A percentile compares a stretch with the other conserved stretches of the same genome.
These are phyloP conservation scores for Naganishia randhawae DNA, from an alignment of 768 basidiomycete species.

Conservation along the genomic window DNA sequence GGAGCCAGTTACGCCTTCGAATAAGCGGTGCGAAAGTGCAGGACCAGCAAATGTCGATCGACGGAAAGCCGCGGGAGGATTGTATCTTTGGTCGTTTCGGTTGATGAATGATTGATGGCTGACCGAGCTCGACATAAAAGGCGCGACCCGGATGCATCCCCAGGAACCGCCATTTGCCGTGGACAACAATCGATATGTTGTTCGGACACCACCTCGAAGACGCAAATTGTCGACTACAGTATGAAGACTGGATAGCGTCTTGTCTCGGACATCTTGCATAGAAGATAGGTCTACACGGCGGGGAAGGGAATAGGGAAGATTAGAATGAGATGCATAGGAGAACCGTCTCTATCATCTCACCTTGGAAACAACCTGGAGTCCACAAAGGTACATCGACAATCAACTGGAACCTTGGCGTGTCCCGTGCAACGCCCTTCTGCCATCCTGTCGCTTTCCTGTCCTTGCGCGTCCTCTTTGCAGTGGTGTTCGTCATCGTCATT, in stretches of 20 bases:
- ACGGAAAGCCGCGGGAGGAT: not conserved
- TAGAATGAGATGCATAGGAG: not conserved
- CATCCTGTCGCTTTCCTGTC: conserved; percentile 14
- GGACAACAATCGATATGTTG: conserved; percentile 45
- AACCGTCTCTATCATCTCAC: conserved; percentile 30
- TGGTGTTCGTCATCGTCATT: not conserved
- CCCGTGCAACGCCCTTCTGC: conserved; percentile 32
- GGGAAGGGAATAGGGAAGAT: not conserved
- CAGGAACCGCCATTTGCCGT: conserved; percentile 39
- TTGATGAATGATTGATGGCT: conserved; percentile 21
- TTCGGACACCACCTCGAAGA: conserved; percentile 36
- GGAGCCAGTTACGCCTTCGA: not conserved
- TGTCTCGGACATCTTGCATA: conserved; percentile 46
- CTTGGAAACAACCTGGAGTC: conserved; percentile 46
- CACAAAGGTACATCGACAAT: conserved; percentile 49
- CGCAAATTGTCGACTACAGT: conserved; percentile 40
- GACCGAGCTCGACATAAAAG: conserved; percentile 28
- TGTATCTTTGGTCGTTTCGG: conserved; percentile 1
- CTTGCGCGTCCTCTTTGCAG: conserved; percentile 4
- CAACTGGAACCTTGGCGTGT: conserved; percentile 44
- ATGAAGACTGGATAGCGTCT: conserved; percentile 45
- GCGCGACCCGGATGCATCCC: conserved; percentile 47
- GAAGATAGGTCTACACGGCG: conserved; percentile 43
- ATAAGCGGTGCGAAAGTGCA: not conserved
- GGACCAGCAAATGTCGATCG: conserved; percentile 25